phyloP scores from a whole-genome alignment of 768 basidiomycete genomes.

The Auricularia auricula-judae region DNA sequence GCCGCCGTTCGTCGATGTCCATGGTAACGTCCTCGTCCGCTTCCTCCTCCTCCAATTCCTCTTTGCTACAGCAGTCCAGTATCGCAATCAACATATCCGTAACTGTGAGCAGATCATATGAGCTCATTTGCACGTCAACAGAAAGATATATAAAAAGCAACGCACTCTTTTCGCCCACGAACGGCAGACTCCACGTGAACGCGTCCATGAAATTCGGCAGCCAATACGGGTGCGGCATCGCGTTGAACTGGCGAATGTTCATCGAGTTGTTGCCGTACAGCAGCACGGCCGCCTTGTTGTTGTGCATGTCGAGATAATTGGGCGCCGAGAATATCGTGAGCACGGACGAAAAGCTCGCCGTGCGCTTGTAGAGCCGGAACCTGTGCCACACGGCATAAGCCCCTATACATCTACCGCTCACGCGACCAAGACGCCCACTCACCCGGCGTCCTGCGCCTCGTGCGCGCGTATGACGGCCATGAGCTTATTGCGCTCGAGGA shows the following conservation, averaged over 20 bases:
- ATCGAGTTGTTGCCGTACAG: constrained; percentile 96
- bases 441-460: constrained; percentile 96
- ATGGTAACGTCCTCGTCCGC: constrained; percentile 22
- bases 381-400: not conserved
- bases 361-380: constrained; percentile 75
- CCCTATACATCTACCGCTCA: not conserved
- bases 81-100: constrained; percentile 45
- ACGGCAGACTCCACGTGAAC: constrained; percentile 96
- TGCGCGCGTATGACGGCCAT: constrained; percentile 94
- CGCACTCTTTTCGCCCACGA: constrained; percentile 93
- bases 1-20: constrained; percentile 19
- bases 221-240: constrained; percentile 83
- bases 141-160: constrained; percentile 1
- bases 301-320: constrained; percentile 92
- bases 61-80: constrained; percentile 38
- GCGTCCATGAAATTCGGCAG: constrained; percentile 96
- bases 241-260: constrained; percentile 84
- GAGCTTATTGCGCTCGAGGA: constrained; percentile 83
- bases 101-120: constrained; percentile 19
- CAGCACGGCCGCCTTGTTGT: constrained; percentile 93
- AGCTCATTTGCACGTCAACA: not conserved
- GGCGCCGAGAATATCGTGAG: constrained; percentile 98
- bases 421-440: not conserved
- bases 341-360: constrained; percentile 91
- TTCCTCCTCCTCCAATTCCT: constrained; percentile 38